Evolutionary conservation across 1,284 basidiomycete species (phyloP).

Genomic region (Coniophora puteana): DNA sequence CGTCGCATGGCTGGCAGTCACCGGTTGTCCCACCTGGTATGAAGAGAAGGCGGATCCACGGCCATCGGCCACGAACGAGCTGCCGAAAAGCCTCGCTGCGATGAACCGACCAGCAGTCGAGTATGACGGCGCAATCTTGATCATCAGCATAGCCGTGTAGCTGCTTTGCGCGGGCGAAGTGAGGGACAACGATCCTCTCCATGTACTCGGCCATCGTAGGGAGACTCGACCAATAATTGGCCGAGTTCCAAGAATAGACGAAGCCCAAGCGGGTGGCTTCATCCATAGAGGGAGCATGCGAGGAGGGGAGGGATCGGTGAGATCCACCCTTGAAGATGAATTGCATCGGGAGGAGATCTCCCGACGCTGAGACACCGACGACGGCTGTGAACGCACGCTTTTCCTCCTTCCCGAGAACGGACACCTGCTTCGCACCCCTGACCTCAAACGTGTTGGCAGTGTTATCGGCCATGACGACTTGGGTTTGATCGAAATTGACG

Average conservation of each 20-base stretch:
- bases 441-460: constrained; percentile 25
- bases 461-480: constrained; percentile 24
- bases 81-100: constrained; percentile 25
- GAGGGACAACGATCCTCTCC: constrained; percentile 29
- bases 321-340: constrained; percentile 26
- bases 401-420: constrained; percentile 28
- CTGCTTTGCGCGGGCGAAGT: constrained; percentile 21
- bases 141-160: constrained; percentile 15
- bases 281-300: too few species aligned
- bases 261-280: constrained; percentile 20
- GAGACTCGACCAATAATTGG: constrained; percentile 37
- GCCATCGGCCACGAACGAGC: too few species aligned
- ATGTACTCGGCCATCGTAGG: constrained; percentile 31
- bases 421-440: constrained; percentile 29
- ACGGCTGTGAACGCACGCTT: constrained; percentile 34
- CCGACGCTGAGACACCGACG: constrained; percentile 23
- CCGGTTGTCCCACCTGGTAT: constrained; percentile 21
- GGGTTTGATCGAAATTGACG: constrained; percentile 39
- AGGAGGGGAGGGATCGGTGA: constrained; percentile 17
- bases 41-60: constrained; percentile 16
- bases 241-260: constrained; percentile 21
- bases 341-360: constrained; percentile 28
- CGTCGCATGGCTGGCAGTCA: constrained; percentile 21
- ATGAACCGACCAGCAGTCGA: constrained; percentile 39
- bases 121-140: constrained; percentile 28